Evolutionary conservation across 192 early-diverging fungal species (phyloP), one percentile per base, ranked within the genome.

Genomic region (Coemansia asiatica): DNA sequence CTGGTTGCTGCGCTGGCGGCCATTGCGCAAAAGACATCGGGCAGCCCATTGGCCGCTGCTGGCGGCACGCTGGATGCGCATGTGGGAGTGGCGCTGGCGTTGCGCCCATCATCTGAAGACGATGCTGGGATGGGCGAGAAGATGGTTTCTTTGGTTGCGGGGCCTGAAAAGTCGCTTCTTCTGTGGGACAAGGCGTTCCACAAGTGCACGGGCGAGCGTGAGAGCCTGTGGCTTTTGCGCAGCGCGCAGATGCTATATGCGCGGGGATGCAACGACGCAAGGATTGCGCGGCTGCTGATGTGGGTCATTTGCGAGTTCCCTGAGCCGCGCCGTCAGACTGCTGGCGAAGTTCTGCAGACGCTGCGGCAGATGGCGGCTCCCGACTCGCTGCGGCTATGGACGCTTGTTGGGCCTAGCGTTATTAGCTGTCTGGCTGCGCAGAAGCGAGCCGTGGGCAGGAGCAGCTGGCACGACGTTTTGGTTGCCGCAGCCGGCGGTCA

Each of bases 151-250:
- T 60, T 83, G 46, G 61, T 71, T 4, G 64, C 74, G 25, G 66
- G 64, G 6, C 72, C 85, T 18, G 87, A 90, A 59, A 89, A 87
- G 56, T 91, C 92, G 6, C 90, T 90, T 53, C 79, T 92, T 12
- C 72, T 95, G 40, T 90, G 89, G 85, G 93, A 95, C 58, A 92
- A 91, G 72, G 87, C 89, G 29, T 95, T 89, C 62, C 85, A 84
- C 56, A 93, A 93, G 70, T 83, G 90, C 35, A 71, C 85, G 3
- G 72, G 66, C 16, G 67, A 82, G 4, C 78, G 84, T 18, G 92
- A 93, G 67, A 85, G 85, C 31, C 74, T 72, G 9, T 91, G 93
- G 87, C 73, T 90, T 29, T 79, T 87, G 33, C 89, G 90, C 57
- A 71, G 89, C 27, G 71, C 87, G 25, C 76, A 83, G 56, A 44